Evolutionary conservation across 2,329 filamentous ascomycete genomes (phyloP), one percentile per base, ranked within the genome.

Genomic region (Sarocladium brachiariae): DNA sequence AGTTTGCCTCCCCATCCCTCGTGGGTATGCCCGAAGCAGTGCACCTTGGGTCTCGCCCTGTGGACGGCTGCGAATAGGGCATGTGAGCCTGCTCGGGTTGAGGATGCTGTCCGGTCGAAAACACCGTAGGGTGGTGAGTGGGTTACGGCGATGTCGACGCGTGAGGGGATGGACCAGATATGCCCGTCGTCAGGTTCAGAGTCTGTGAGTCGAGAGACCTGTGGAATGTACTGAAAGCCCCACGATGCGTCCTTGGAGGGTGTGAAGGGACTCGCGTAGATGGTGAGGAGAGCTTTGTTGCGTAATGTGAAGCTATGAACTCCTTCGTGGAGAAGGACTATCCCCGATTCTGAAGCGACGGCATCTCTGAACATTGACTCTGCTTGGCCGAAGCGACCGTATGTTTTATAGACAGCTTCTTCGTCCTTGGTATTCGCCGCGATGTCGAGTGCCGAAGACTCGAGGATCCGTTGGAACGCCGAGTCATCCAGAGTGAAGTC

Each of bases 201-300:
- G 9, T 39, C 16, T 39, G 10, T 19, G 13, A 18, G 23, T 30
- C 5, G 25, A 21, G 3, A 25, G 43, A n/a, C n/a, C 25, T 18
- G 16, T 19, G 43, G 27, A 11, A 47, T 19, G 27, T 76, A 76
- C 50, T 76, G 70, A 52, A 76, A 76, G 0, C 66, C 71, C 67
- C 70, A 71, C 19, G 18, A 27, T 25, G 47, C 27, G 2, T 59
- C 59, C 2, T 64, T 51, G 0, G 63, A 63, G 2, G 72, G 72
- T 0, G 72, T 76, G 49, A 65, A 71, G 4, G 72, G 70, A 43
- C 72, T 76, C 7, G 71, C 68, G 41, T 73, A 77, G 3, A 76
- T 53, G 1, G 53, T 70, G 2, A 76, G 52, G 0, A 34, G 50
- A 0, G 71, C 69, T 6, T 72, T 70, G 50, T 73, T 77, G 0